These are phyloP conservation scores for Carnegiea gigantea DNA, from an alignment of 179 eudicot species.

Conservation along the genomic window DNA sequence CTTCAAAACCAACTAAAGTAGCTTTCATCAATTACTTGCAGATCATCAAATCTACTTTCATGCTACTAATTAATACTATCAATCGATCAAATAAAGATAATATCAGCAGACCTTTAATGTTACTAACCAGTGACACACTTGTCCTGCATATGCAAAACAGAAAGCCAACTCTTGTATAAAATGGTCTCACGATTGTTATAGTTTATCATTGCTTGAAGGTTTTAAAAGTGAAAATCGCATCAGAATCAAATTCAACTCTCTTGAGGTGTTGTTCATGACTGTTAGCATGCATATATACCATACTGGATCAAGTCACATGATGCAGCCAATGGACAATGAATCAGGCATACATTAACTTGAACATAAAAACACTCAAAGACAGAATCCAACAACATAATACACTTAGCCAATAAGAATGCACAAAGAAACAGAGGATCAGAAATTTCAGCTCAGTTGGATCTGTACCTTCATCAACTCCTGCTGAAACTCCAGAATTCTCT, in stretches of 20 bases:
- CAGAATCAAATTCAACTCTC: neutral
- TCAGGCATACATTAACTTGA: neutral
- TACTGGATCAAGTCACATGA: neutral
- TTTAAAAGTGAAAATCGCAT: neutral
- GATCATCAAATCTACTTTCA: neutral
- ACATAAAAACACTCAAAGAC: neutral
- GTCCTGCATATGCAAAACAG: neutral
- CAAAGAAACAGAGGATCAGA: neutral
- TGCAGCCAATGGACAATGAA: neutral
- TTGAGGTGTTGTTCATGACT: neutral
- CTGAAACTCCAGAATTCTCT: constrained; percentile 65
- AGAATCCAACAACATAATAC: neutral
- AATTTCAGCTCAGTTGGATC: neutral
- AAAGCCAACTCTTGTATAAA: neutral
- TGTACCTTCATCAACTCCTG: constrained; percentile 71
- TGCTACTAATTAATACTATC: neutral
- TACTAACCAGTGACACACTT: neutral
- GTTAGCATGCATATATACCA: neutral
- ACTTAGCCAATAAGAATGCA: neutral
- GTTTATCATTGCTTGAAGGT: neutral
- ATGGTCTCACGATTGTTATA: neutral
- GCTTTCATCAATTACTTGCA: too few relatives aligned
- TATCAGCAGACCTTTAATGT: neutral
- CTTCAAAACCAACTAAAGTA: neutral
- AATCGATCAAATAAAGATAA: neutral